A percentile compares a stretch with the other conserved stretches of the same genome.
These are phyloP conservation scores for Cryptococcus amylolentus DNA, from an alignment of 1,284 basidiomycete genomes.

Conservation along the genomic window DNA sequence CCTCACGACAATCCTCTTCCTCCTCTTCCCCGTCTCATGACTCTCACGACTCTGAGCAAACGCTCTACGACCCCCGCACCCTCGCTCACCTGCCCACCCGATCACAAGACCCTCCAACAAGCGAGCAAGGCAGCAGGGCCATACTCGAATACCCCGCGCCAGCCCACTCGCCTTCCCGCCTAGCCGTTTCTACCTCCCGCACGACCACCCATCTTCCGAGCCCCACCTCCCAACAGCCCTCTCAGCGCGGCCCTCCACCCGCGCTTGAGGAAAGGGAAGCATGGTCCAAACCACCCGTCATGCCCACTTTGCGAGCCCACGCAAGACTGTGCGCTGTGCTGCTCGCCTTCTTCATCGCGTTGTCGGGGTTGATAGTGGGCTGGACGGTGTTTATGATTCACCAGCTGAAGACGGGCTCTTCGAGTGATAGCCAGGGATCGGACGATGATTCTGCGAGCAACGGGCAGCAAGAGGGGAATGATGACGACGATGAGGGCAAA, in stretches of 20 bases:
- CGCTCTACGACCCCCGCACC: too few relatives aligned
- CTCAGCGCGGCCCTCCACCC: background rate
- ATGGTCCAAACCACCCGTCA: background rate
- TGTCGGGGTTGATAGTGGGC: conserved; percentile 7
- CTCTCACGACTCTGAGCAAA: too few relatives aligned
- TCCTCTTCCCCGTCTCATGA: too few relatives aligned
- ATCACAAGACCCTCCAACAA: too few relatives aligned
- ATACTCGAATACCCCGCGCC: too few relatives aligned
- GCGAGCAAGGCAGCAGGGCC: too few relatives aligned
- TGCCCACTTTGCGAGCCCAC: background rate
- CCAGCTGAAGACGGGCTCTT: background rate
- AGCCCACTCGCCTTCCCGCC: too few relatives aligned
- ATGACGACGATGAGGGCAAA: background rate
- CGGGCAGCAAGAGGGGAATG: background rate
- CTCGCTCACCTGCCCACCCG: too few relatives aligned
- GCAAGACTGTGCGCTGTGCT: background rate
- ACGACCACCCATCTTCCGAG: background rate
- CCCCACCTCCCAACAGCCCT: background rate
- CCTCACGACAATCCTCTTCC: too few relatives aligned
- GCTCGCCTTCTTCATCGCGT: background rate
- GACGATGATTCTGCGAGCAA: background rate
- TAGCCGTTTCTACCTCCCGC: background rate
- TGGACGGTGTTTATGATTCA: conserved; percentile 8
- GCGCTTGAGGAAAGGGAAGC: background rate
- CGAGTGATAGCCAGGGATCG: background rate